Evolutionary conservation across 768 basidiomycete genomes (phyloP).

Genomic region (Gymnopilus junonius): DNA sequence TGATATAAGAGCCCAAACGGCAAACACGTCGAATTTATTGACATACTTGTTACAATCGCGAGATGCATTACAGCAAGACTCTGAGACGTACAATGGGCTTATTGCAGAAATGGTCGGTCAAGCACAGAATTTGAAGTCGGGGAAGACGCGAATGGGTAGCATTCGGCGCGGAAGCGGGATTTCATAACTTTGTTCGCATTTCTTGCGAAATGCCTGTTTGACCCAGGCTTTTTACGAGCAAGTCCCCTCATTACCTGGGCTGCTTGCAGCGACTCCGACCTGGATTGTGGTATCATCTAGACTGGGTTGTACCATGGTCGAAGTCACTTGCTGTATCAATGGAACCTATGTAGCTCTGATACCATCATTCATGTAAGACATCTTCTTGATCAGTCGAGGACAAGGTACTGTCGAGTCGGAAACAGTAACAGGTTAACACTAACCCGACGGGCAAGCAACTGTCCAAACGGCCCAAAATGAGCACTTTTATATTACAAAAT

Average conservation of each 20-base stretch:
- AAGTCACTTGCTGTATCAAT: neutral
- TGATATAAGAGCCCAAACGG: slow-evolving; percentile 73
- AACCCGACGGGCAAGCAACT: too few relatives aligned
- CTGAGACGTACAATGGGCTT: slow-evolving; percentile 86
- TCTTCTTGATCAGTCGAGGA: too few relatives aligned
- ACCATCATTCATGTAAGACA: too few relatives aligned
- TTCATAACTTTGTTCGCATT: slow-evolving; percentile 19
- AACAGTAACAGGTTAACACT: too few relatives aligned
- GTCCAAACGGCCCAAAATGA: too few relatives aligned
- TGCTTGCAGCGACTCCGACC: neutral
- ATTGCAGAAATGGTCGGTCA: slow-evolving; percentile 94
- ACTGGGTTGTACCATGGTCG: neutral
- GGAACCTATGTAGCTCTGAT: too few relatives aligned
- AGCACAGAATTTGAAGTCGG: slow-evolving; percentile 82
- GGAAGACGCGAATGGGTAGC: slow-evolving; percentile 48
- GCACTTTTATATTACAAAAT: too few relatives aligned
- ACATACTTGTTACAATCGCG: slow-evolving; percentile 83
- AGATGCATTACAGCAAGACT: slow-evolving; percentile 84
- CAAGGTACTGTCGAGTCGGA: too few relatives aligned
- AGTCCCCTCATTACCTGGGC: neutral
- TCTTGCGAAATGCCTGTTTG: neutral
- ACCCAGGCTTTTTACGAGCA: neutral
- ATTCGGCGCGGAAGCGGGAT: slow-evolving; percentile 54
- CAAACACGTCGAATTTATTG: slow-evolving; percentile 73
- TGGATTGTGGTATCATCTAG: neutral